These are phyloP conservation scores for Annona squamosa DNA, from an alignment of 164 flowering plant genomes.

Conservation along the genomic window DNA sequence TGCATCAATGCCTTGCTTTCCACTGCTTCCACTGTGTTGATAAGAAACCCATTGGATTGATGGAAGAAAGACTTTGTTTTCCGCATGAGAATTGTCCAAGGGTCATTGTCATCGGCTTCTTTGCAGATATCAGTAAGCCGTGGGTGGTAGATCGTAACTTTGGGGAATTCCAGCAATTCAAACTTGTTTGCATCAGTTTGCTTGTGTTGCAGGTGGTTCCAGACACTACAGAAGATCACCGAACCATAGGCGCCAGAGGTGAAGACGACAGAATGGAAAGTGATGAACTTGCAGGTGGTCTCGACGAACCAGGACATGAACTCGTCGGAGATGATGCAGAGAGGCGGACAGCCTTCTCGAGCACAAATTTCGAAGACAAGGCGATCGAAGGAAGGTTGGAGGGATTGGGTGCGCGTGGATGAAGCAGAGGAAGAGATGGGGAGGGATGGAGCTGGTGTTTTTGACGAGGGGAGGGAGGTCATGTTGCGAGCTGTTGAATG, in stretches of 20 bases:
- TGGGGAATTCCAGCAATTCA: conserved; percentile 11
- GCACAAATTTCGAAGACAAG: conserved; percentile 7
- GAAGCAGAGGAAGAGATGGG: conserved; percentile 6
- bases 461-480: conserved; percentile 15
- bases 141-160: neutral
- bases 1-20: conserved; percentile 6
- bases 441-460: conserved; percentile 12
- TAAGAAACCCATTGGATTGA: conserved; percentile 26
- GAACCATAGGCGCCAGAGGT: conserved; percentile 14
- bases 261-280: conserved; percentile 12
- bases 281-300: conserved; percentile 10
- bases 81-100: conserved; percentile 1
- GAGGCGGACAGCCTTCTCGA: neutral
- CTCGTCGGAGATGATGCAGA: conserved; percentile 13
- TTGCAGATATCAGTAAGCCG: conserved; percentile 1
- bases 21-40: conserved; percentile 20
- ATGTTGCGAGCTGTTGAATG: conserved; percentile 18
- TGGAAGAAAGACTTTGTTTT: neutral
- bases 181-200: conserved; percentile 11
- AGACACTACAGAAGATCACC: conserved; percentile 6
- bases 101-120: neutral
- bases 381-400: conserved; percentile 12
- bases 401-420: conserved; percentile 8
- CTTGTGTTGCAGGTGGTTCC: conserved; percentile 17
- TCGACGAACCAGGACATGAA: conserved; percentile 22